Base-by-base conservation (phyloP, 108 stramenopile genomes). In the Conticribra guillardii region DNA sequence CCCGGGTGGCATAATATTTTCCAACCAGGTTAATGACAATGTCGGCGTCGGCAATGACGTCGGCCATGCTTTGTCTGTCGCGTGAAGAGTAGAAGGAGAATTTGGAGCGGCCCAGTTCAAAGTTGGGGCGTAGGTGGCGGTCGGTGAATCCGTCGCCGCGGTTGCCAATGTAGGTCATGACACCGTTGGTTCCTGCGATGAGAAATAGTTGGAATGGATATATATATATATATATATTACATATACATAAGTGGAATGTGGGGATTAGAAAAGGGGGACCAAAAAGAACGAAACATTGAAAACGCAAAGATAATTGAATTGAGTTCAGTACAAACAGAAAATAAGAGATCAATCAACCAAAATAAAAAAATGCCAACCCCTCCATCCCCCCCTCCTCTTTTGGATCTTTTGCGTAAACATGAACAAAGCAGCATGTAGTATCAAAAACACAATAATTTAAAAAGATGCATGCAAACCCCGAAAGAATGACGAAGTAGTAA, bases 1-100 rank as follows among this genome's bases (percentile, higher is more conserved):
- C 84, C 62, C 85, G 91, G 22, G 96, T 91, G 57, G 96, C 94
- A 64, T 97, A 94, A 64, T 90, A 73, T 74, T 99, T 99, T 14
- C 97, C 97, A 67, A 98, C 90, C 18, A 97, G 53, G 83, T 98
- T 99, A 55, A 99, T 85, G 15, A 98, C 98, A 51, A 96, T 55
- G 57, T 98, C 97, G 41, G 92, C 87, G 73, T 93, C 90, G 27
- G 87, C 89, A 37, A 97, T 97, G 18, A 91, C 88, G 53, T 95
- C 81, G 23, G 70, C 74, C 82, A 99, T 96, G 61, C 87, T 85
- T 52, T 97, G 92, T 34, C 82, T 81, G 70, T 98, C 97, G 17
- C 91, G 87, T 17, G 93, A 84, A 45, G 81, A 84, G 74, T 96
- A 96, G 78, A 79, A 96, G 16, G 84, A 75, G 61, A 91, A 92